Conservation (phyloP, 331 rosid species). For the Cydonia oblonga region DNA sequence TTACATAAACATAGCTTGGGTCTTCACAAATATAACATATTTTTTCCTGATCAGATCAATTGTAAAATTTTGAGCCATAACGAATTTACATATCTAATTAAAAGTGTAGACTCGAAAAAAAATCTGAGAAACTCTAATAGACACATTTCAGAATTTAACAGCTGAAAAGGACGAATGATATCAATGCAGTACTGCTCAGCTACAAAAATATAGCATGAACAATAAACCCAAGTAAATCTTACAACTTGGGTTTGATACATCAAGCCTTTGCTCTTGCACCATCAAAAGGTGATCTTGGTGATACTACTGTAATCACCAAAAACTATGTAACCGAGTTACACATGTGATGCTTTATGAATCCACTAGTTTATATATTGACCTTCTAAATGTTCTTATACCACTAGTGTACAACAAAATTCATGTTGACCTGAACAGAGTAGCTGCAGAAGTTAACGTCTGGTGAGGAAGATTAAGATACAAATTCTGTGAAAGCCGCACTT, state of each 20-base stretch:
- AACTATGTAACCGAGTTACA: constrained; percentile 27
- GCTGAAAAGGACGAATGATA: background rate
- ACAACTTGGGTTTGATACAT: constrained; percentile 62
- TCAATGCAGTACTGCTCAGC: background rate
- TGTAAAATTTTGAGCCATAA: background rate
- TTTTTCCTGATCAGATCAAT: background rate
- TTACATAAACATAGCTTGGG: constrained; percentile 2
- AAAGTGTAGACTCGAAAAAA: background rate
- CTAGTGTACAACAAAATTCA: background rate
- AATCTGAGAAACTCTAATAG: background rate
- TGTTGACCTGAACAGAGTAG: constrained; percentile 1
- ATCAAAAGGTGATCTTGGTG: constrained; percentile 25
- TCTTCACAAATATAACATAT: background rate
- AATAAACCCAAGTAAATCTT: constrained; percentile 60
- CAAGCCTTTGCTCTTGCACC: constrained; percentile 65
- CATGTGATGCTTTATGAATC: constrained; percentile 29
- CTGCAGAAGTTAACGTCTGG: background rate
- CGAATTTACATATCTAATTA: background rate
- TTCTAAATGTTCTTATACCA: background rate
- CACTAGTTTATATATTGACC: background rate
- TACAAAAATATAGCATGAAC: constrained; percentile 38
- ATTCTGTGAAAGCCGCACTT: background rate
- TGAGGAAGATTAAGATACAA: background rate
- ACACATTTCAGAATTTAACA: background rate
- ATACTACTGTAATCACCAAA: constrained; percentile 54